phyloP scores from a whole-genome alignment of 2,329 filamentous ascomycete genomes.

The Cytospora piceicola region DNA sequence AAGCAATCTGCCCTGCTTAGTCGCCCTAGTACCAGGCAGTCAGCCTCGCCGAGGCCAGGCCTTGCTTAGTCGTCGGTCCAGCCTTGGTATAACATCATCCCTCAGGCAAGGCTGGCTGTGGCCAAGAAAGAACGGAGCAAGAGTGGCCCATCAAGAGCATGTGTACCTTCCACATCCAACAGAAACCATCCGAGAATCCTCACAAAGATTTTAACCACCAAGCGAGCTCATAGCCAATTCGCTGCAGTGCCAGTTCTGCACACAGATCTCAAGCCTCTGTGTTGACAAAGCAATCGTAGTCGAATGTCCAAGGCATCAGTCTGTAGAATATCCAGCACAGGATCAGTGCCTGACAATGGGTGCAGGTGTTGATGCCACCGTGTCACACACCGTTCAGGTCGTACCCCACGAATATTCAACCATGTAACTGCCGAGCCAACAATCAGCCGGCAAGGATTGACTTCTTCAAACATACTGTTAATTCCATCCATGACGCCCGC shows the following conservation, averaged over 20 bases:
- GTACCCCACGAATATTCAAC: not conserved
- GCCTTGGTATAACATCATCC: not conserved
- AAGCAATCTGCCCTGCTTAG: not conserved
- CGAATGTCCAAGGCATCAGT: not conserved
- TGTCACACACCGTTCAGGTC: not conserved
- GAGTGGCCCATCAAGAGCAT: not conserved
- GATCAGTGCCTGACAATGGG: not conserved
- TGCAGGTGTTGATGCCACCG: not conserved
- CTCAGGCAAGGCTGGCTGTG: constrained; percentile 6
- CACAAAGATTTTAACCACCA: too few relatives aligned
- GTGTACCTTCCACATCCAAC: not conserved
- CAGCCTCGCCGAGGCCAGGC: not conserved
- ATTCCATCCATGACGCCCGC: not conserved
- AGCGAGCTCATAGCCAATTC: not conserved
- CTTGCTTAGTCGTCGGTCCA: constrained; percentile 7
- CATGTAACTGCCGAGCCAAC: not conserved
- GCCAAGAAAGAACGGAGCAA: not conserved
- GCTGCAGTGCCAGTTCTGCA: too few relatives aligned
- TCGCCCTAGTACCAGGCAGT: not conserved
- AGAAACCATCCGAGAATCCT: not conserved
- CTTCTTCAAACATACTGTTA: not conserved
- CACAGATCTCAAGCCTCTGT: not conserved
- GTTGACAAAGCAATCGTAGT: not conserved
- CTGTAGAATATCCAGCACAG: not conserved
- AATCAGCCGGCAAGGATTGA: not conserved